Conservation (phyloP, 208 protist genomes). For the Trypanosoma boissoni region DNA sequence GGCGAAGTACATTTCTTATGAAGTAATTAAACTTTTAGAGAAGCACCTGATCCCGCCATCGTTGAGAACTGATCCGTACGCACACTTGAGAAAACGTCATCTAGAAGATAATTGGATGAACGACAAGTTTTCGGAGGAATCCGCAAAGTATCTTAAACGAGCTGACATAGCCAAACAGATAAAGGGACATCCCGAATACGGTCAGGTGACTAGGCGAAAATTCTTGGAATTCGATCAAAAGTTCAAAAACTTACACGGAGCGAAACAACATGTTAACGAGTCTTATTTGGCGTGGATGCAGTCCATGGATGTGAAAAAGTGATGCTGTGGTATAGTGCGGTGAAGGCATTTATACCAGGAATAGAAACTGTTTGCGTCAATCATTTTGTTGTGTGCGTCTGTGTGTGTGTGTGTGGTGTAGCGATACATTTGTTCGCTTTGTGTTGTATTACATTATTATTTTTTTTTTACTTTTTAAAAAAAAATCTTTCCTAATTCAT, state of each 20-base stretch:
- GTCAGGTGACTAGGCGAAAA: conserved; percentile 58
- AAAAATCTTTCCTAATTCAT: no score
- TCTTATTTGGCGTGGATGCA: conserved; percentile 81
- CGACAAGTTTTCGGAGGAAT: conserved; percentile 82
- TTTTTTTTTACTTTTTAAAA: no score
- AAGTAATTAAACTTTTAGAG: conserved; percentile 85
- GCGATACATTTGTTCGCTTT: no score
- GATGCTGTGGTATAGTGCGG: neutral
- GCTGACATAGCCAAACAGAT: conserved; percentile 76
- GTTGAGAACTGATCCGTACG: conserved; percentile 73
- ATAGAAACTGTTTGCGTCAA: no score
- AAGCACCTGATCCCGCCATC: conserved; percentile 76
- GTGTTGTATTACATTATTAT: no score
- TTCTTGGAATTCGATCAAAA: conserved; percentile 78
- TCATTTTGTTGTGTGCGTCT: no score
- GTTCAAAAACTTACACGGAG: conserved; percentile 49
- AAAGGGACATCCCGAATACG: conserved; percentile 75
- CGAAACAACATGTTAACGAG: conserved; percentile 77
- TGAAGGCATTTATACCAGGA: no score
- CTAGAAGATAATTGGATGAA: conserved; percentile 92
- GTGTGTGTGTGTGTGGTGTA: no score
- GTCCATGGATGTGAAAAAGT: conserved; percentile 21
- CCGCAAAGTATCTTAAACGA: conserved; percentile 67
- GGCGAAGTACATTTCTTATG: conserved; percentile 87
- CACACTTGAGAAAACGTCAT: conserved; percentile 85